Conservation (phyloP, 106 monocot genomes). For the Dioscorea alata region DNA sequence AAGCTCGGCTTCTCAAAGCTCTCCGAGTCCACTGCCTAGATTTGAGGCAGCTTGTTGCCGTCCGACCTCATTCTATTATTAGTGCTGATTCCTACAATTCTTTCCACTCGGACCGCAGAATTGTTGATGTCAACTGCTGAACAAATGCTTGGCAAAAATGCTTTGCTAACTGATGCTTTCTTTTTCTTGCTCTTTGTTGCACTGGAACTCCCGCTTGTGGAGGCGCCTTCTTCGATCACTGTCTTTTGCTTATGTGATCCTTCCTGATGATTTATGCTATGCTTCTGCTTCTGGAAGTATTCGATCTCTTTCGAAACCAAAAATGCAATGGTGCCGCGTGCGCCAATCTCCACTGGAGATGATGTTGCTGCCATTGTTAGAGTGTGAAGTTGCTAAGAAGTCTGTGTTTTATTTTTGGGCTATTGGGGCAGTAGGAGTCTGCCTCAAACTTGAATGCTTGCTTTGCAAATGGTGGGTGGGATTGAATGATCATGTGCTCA, state of each 20-base stretch:
- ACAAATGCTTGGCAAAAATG: conserved; percentile 23
- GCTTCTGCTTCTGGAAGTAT: conserved; percentile 26
- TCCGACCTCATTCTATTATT: conserved; percentile 7
- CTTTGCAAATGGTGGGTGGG: background rate
- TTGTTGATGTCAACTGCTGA: conserved; percentile 22
- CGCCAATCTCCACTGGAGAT: conserved; percentile 22
- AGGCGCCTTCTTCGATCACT: background rate
- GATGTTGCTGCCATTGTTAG: conserved; percentile 2
- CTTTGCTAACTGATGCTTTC: conserved; percentile 7
- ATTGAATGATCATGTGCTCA: conserved; percentile 6
- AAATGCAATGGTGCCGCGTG: conserved; percentile 25
- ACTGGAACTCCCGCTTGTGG: background rate
- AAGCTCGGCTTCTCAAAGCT: conserved; percentile 88
- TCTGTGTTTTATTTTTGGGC: conserved; percentile 2
- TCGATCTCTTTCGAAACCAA: conserved; percentile 32
- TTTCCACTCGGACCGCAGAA: conserved; percentile 1
- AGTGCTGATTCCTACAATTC: background rate
- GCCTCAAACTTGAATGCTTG: background rate
- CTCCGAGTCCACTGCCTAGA: conserved; percentile 41
- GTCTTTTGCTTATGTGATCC: conserved; percentile 5
- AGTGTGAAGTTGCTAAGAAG: background rate
- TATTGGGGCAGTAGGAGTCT: background rate
- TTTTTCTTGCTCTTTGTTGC: conserved; percentile 1
- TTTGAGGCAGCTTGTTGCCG: background rate
- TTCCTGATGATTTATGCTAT: conserved; percentile 2